Base-by-base conservation (phyloP, 208 protist genomes). In the Wallacemonas sp. region DNA sequence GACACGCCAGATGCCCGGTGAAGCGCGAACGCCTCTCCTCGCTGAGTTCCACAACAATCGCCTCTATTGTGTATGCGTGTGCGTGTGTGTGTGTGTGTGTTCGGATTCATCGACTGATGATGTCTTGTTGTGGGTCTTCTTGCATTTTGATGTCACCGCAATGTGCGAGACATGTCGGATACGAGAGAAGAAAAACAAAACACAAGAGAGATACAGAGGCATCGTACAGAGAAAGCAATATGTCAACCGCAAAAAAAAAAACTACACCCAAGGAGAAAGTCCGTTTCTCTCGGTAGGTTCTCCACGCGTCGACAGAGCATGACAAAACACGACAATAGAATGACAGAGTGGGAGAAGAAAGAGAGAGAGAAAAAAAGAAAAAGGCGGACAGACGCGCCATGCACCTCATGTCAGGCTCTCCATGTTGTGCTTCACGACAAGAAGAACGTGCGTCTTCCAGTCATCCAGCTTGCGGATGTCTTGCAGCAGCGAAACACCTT, bases 401-500 rank as follows among this genome's bases (percentile, higher is more conserved):
- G n/a, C n/a, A n/a, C n/a, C n/a, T 83, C 61, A 92, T 57, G 76
- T 64, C 42, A 93, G 70, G 39, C 76, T 86, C 44, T 94, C 84
- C 74, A 96, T 87, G 70, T 96, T 94, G 61, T 91, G 70, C 55
- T 91, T 92, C 29, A 93, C 74, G 25, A 87, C 85, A 14, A 96
- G 78, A 50, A 96, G 65, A 33, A 91, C 79, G 61, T 94, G 81
- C 20, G 84, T 93, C 76, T 93, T 96, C 84, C 83, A 93, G 38
- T 92, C 88, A 71, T 94, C 86, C 31, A 94, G 69, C 76, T 86
- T 92, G 25, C 76, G 75, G 14, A 94, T 74, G 32, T 90, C 83
- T 20, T 89, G 64, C 23, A 93, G 75, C 16, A 93, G 76, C 20
- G 86, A 85, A n/a, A 94, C 82, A 12, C 70, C 91, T 1, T 72